Conservation (phyloP, 1,284 basidiomycete genomes). For the Coniferiporia sulphurascens region DNA sequence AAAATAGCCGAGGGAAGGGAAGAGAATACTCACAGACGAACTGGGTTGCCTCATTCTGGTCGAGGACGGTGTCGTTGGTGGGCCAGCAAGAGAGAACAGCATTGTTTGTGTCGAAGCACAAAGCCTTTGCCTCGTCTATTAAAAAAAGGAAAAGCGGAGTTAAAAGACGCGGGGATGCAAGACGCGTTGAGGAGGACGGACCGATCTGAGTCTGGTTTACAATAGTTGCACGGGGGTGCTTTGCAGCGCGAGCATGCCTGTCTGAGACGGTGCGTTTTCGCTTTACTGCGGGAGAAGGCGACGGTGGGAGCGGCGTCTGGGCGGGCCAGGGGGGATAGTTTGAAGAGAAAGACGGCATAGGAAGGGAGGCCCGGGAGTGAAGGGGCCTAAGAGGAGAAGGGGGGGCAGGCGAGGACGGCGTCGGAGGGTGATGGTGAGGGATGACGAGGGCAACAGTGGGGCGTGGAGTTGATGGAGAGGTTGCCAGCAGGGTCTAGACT, state of each 20-base stretch:
- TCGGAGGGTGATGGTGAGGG: constrained; percentile 7
- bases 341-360: not conserved
- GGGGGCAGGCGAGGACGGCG: no score
- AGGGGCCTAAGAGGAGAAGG: constrained; percentile 4
- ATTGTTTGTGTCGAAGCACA: constrained; percentile 23
- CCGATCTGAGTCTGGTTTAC: constrained; percentile 39
- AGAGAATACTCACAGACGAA: constrained; percentile 29
- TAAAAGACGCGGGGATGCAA: constrained; percentile 25
- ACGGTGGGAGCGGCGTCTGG: constrained; percentile 30
- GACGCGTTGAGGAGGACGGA: constrained; percentile 27
- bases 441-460: constrained; percentile 23
- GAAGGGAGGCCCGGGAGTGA: constrained; percentile 12
- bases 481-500: not conserved
- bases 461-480: constrained; percentile 23
- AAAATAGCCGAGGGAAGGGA: constrained; percentile 12
- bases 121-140: constrained; percentile 10
- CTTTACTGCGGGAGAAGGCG: constrained; percentile 24
- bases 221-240: constrained; percentile 25
- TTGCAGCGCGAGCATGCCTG: constrained; percentile 18
- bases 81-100: constrained; percentile 32
- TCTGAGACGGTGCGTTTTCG: constrained; percentile 25
- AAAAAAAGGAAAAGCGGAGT: constrained; percentile 6
- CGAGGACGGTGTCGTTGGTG: constrained; percentile 24
- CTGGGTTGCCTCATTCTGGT: constrained; percentile 30
- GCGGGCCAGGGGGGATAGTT: constrained; percentile 31